A percentile compares a stretch with the other conserved stretches of the same genome.
Conservation (phyloP, 2,329 filamentous ascomycete species). For the Ophiostoma piceae region DNA sequence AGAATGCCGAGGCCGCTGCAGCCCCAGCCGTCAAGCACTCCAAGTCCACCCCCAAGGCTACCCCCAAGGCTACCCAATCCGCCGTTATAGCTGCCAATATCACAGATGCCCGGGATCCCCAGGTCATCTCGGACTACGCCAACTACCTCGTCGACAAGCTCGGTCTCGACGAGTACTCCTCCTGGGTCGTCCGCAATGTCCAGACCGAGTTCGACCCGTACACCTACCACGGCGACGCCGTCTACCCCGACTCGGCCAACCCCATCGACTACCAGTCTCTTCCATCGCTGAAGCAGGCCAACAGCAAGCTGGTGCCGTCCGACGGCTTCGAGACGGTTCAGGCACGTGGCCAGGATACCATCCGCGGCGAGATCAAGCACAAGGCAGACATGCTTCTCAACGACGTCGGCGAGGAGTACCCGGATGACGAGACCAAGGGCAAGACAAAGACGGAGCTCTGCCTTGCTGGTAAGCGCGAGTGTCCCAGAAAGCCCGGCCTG, state of each 20-base stretch:
- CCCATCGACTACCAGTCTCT: constrained; percentile 28
- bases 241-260: constrained; percentile 13
- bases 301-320: neutral
- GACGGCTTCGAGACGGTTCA: constrained; percentile 5
- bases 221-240: neutral
- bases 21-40: neutral
- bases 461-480: neutral
- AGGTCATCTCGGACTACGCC: constrained; percentile 27
- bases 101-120: neutral
- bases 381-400: neutral
- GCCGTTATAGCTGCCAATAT: too few species aligned
- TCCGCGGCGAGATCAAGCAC: neutral
- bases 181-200: constrained; percentile 24
- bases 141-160: constrained; percentile 30
- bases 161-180: constrained; percentile 29
- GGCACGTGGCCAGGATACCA: constrained; percentile 9
- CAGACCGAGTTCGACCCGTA: constrained; percentile 10
- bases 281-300: constrained; percentile 10
- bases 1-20: neutral
- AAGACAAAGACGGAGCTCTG: constrained; percentile 5
- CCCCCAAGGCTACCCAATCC: too few species aligned
- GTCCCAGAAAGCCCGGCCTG: neutral
- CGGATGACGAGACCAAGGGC: constrained; percentile 3
- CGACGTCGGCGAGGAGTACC: constrained; percentile 18
- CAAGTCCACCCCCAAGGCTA: too few species aligned